Evolutionary conservation across 345 rosid genomes (phyloP), one percentile per base, ranked within the genome.

Genomic region (Viola odorata): DNA sequence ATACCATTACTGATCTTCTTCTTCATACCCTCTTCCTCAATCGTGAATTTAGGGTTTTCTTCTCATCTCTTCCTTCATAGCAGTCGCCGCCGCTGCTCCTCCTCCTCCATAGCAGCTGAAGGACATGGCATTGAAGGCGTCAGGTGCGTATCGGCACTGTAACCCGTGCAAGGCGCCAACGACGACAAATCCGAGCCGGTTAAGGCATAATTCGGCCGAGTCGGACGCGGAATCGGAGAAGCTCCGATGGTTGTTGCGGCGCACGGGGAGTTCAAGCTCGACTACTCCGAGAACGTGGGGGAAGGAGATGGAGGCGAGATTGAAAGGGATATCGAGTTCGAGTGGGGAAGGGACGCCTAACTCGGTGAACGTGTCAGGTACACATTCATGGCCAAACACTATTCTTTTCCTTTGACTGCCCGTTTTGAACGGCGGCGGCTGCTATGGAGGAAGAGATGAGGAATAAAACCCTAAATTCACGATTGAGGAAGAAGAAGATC

Each of bases 211-310:
- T 55, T 56, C 17, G 41, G 50, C 53, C 8, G 75, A 60, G 55
- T 65, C 75, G 7, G 76, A 72, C 55, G 75, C 77, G 79, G 61
- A 79, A 70, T 76, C 75, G 82, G 82, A 63, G 73, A 84, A 57
- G 65, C 65, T 49, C 57, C 57, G 63, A 8, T 61, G 68, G 66
- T 51, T 71, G 37, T 37, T 66, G 36, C 59, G 68, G 47, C 55
- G 76, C 60, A 66, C 76, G 52, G 68, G 64, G 17, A 72, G 70
- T 60, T 66, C 76, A 23, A 66, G 65, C 59, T 72, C 75, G 41
- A 66, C 69, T 51, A 64, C 63, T 37, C 67, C 70, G 9, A 57
- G 67, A 37, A 40, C 61, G 36, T 72, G 75, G 75, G 75, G 75
- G 44, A 72, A 72, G 56, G 76, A 72, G 53, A 66, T 72, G 76